phyloP scores from a whole-genome alignment of 2,329 filamentous ascomycete species.

The Phaeoacremonium minimum region DNA sequence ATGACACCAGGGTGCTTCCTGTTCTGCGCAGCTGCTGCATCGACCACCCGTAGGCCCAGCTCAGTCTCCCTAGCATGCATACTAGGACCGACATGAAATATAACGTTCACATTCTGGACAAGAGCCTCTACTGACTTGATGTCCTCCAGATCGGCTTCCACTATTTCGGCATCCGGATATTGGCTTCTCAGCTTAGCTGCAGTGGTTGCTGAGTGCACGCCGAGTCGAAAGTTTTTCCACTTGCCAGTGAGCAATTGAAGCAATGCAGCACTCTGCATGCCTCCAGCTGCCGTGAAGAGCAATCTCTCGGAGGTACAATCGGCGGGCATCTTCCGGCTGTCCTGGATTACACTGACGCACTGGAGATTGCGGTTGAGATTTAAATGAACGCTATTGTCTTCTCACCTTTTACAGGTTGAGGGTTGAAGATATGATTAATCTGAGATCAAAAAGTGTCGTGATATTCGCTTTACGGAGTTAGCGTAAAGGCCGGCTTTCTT shows the following conservation, averaged over 20 bases:
- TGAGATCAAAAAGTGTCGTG: too few species aligned
- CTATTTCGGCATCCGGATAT: constrained; percentile 25
- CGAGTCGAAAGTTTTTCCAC: constrained; percentile 22
- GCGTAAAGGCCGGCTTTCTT: too few species aligned
- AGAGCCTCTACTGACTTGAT: neutral
- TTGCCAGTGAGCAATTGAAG: constrained; percentile 24
- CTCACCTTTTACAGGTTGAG: too few species aligned
- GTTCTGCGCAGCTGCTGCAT: constrained; percentile 20
- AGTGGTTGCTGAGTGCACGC: constrained; percentile 20
- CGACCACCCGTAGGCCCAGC: constrained; percentile 28
- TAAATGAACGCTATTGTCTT: too few species aligned
- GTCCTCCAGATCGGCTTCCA: constrained; percentile 7
- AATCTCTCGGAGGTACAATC: neutral
- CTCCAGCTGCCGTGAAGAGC: neutral
- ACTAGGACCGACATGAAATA: constrained; percentile 26
- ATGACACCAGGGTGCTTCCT: constrained; percentile 13
- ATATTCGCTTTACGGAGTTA: too few species aligned
- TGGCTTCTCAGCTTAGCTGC: constrained; percentile 16
- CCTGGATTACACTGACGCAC: too few species aligned
- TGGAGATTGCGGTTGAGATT: too few species aligned
- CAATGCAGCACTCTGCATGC: neutral
- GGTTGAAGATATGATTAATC: too few species aligned
- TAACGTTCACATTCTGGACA: constrained; percentile 14
- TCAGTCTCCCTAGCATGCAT: constrained; percentile 26
- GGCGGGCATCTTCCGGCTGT: neutral